Base-by-base conservation (phyloP, 768 basidiomycete species). In the Tulasnella sp. region DNA sequence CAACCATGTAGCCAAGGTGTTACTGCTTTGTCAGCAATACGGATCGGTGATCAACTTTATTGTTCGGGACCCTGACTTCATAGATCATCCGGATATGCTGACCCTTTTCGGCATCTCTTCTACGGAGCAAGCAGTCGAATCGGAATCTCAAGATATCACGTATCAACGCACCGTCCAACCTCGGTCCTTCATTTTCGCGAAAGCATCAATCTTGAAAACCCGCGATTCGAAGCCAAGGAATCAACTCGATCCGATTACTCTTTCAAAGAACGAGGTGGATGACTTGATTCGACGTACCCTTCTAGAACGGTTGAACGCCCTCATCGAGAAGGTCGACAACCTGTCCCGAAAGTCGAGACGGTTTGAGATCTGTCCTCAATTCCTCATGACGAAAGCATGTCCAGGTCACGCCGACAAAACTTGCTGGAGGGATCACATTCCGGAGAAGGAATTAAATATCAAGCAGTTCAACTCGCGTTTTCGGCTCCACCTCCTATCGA, bases 81-180 rank as follows among this genome's bases (percentile, higher is more conserved):
- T 69, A 0, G 34, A 37, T 16, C 3, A 31, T 6, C 64, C 64
- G 2, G 64, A 34, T 3, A 34, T 58, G 1, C 76, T 14, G 46
- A 28, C 20, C 22, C 18, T 76, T 7, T 76, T 76, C 28, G 76
- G 76, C 9, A 76, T 76, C 28, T 76, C 76, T 5, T 58, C 34
- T 1, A 24, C 42, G 14, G 46, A 46, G 31, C 64, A 69, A 18
- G 64, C 6, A 14, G 24, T 28, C 28, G 20, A 31, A 42, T 1
- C 41, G 46, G 20, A 37, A 20, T 3, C 41, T 20, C 40, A 42
- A 31, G 46, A 31, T 46, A 37, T 46, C 22, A 24, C n/a, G 3
- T 28, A 3, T 18, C 28, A 28, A 8, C 41, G 46, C 14, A 9
- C 20, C 6, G 48, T 50, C 20, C 46, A 54, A 28, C 76, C 76